Evolutionary conservation across 257 asterid genomes (phyloP).

Genomic region (Solanum piurae): DNA sequence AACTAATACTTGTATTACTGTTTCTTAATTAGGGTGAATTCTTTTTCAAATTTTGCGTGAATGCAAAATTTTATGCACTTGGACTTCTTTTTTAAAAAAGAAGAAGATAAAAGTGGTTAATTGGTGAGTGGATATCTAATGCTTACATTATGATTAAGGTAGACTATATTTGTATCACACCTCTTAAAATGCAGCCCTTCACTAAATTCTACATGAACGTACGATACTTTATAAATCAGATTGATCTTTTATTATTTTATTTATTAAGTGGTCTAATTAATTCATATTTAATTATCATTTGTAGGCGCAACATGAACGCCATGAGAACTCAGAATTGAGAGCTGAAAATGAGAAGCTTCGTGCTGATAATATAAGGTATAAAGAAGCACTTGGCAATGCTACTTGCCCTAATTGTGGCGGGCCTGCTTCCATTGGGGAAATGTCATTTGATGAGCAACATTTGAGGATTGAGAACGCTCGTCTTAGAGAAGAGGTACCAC

Average conservation of each 20-base stretch:
- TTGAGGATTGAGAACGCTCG: constrained; percentile 70
- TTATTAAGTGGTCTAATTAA: neutral
- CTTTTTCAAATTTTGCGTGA: neutral
- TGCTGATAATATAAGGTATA: constrained; percentile 50
- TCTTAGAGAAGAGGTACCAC: constrained; percentile 53
- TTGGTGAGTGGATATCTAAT: neutral
- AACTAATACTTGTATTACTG: neutral
- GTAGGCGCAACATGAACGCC: constrained; percentile 66
- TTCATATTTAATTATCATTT: neutral
- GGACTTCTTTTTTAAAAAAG: too few relatives aligned
- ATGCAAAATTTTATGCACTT: neutral
- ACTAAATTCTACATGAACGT: neutral
- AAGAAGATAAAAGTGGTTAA: neutral
- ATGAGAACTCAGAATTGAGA: constrained; percentile 48
- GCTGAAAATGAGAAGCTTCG: constrained; percentile 64
- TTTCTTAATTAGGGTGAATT: neutral
- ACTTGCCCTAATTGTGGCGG: constrained; percentile 65
- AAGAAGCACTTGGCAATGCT: constrained; percentile 55
- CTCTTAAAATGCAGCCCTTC: neutral
- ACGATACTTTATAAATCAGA: neutral
- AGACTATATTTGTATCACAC: neutral
- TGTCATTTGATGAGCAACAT: constrained; percentile 68
- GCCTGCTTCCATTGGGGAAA: constrained; percentile 61
- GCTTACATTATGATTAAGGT: neutral
- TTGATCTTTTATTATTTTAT: neutral